Percentiles rank a stretch among this genome's conserved stretches.
These are phyloP conservation scores for Kodamaea alishanica DNA, from an alignment of 1,139 yeast species.

Conservation along the genomic window DNA sequence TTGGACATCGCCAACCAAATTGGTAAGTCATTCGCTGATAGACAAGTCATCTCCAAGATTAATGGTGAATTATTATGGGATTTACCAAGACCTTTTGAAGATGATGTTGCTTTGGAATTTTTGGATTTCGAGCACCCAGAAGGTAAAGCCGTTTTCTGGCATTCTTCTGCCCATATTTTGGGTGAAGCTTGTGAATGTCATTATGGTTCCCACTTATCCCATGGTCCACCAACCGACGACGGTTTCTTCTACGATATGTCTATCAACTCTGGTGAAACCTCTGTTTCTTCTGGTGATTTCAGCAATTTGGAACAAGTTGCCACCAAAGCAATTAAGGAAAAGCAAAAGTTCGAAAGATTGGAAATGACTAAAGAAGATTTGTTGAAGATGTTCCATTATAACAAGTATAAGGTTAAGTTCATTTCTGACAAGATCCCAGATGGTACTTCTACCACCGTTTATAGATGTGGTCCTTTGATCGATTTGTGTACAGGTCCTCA, in stretches of 20 bases:
- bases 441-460: conserved; percentile 93
- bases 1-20: conserved; percentile 78
- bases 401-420: conserved; percentile 90
- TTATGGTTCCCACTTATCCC: conserved; percentile 81
- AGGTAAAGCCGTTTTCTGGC: conserved; percentile 97
- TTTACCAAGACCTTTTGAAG: conserved; percentile 88
- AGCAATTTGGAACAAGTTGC: conserved; percentile 82
- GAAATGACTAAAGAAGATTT: conserved; percentile 89
- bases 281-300: conserved; percentile 81
- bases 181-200: conserved; percentile 99
- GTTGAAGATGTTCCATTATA: conserved; percentile 89
- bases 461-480: conserved; percentile 96
- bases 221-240: conserved; percentile 96
- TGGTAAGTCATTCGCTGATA: conserved; percentile 78
- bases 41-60: conserved; percentile 87
- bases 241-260: conserved; percentile 98
- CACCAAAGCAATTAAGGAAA: conserved; percentile 88
- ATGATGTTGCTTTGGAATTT: conserved; percentile 66
- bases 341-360: conserved; percentile 93
- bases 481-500: conserved; percentile 99
- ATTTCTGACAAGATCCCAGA: conserved; percentile 90
- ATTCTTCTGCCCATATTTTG: conserved; percentile 95
- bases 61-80: conserved; percentile 87
- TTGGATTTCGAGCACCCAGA: conserved; percentile 68
- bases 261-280: conserved; percentile 68